Percentiles rank a stretch among this genome's conserved stretches.
These are phyloP conservation scores for Posidonia australis DNA, from an alignment of 106 monocot species.

Conservation along the genomic window DNA sequence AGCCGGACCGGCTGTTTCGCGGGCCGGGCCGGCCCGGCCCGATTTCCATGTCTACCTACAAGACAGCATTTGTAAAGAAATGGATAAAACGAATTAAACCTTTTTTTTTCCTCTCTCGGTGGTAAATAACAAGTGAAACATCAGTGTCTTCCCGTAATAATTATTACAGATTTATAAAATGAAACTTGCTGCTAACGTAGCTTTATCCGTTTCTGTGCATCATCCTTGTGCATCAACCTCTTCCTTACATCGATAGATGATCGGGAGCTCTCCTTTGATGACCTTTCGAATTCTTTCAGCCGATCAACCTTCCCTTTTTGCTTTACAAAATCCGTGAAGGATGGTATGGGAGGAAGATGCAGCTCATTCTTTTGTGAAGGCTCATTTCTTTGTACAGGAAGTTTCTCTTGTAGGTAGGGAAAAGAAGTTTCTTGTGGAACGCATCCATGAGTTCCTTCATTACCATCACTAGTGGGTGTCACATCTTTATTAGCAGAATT, in stretches of 20 bases:
- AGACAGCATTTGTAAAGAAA: too few species aligned
- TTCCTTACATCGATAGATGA: not conserved
- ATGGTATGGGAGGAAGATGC: slow-evolving; percentile 1
- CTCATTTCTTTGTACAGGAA: not conserved
- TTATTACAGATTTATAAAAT: not conserved
- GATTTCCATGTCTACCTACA: too few species aligned
- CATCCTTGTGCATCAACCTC: not conserved
- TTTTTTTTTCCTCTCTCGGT: too few species aligned
- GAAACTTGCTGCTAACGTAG: not conserved
- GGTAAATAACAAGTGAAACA: too few species aligned
- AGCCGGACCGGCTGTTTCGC: too few species aligned
- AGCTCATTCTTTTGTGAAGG: not conserved
- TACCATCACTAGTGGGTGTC: not conserved
- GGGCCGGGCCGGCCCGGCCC: too few species aligned
- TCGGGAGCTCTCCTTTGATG: not conserved
- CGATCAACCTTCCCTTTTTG: not conserved
- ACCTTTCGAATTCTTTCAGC: not conserved
- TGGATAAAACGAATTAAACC: too few species aligned
- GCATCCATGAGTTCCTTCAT: not conserved
- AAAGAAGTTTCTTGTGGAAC: not conserved
- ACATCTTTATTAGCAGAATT: not conserved
- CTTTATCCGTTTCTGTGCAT: not conserved
- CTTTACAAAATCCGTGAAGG: not conserved
- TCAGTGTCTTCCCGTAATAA: too few species aligned
- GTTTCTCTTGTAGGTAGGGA: not conserved